A percentile compares a stretch with the other conserved stretches of the same genome.
These are phyloP conservation scores for Kregervanrija fluxuum DNA, from an alignment of 805 yeast genomes.

Conservation along the genomic window DNA sequence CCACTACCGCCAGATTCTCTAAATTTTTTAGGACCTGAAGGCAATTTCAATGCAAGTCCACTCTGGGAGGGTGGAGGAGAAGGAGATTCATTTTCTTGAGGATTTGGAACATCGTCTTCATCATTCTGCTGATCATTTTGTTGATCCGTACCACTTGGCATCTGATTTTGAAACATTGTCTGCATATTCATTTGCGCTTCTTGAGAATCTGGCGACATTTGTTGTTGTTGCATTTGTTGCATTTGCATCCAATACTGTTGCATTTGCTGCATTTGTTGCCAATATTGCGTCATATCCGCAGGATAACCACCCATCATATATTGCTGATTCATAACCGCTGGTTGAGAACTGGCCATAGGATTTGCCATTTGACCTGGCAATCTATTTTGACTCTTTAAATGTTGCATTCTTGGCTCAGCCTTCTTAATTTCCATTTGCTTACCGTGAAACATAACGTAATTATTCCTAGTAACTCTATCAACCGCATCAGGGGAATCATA, in stretches of 20 bases:
- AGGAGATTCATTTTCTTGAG: constrained; percentile 24
- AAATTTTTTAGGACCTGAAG: constrained; percentile 29
- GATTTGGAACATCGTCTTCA: constrained; percentile 30
- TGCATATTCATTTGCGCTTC: constrained; percentile 8
- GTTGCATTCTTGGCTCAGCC: constrained; percentile 77
- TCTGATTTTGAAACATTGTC: constrained; percentile 2
- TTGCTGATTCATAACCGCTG: constrained; percentile 15
- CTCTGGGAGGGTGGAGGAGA: background rate
- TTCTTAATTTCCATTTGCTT: constrained; percentile 78
- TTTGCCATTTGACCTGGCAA: constrained; percentile 20
- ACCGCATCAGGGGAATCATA: constrained; percentile 93
- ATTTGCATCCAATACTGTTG: constrained; percentile 30
- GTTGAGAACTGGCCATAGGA: constrained; percentile 7
- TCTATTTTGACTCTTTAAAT: constrained; percentile 17
- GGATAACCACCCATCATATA: constrained; percentile 27
- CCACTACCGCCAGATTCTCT: constrained; percentile 15
- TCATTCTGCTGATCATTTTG: constrained; percentile 12
- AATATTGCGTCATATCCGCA: constrained; percentile 39
- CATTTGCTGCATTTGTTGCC: constrained; percentile 57
- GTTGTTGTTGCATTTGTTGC: constrained; percentile 27
- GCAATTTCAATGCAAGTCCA: constrained; percentile 13
- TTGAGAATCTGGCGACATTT: constrained; percentile 8
- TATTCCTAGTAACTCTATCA: constrained; percentile 76
- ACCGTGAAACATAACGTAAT: constrained; percentile 78
- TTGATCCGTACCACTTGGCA: background rate